phyloP scores from a whole-genome alignment of 139 green algal genomes.

The Tetradesmus lagerheimii region DNA sequence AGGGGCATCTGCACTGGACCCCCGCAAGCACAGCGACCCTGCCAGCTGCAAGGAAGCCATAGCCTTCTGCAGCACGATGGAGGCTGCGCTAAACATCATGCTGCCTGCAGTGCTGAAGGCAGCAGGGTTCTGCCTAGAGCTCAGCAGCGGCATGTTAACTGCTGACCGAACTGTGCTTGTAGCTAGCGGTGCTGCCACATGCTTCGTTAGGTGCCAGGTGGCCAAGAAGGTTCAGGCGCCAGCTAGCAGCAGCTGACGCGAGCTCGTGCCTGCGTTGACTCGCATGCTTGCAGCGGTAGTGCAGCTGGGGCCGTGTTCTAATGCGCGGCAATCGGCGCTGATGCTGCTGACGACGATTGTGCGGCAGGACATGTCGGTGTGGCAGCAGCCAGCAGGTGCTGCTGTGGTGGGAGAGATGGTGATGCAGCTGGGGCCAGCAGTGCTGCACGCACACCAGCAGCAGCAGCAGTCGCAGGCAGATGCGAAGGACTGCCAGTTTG shows the following conservation, averaged over 20 bases:
- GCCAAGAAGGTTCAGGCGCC: no score
- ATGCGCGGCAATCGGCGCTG: no score
- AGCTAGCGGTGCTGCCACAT: no score
- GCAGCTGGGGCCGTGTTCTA: neutral
- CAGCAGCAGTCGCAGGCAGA: neutral
- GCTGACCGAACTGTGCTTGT: no score
- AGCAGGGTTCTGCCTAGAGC: neutral
- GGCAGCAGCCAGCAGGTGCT: neutral
- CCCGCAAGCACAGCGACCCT: no score
- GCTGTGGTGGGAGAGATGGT: neutral
- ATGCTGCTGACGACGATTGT: neutral
- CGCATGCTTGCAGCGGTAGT: no score
- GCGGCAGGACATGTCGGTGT: neutral
- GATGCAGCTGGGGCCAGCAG: neutral
- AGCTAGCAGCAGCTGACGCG: no score
- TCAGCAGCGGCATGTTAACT: neutral
- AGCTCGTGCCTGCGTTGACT: no score
- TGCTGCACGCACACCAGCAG: neutral
- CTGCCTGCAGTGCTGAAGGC: neutral
- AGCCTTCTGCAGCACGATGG: neutral
- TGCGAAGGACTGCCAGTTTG: neutral
- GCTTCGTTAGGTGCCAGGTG: no score
- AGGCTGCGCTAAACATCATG: neutral
- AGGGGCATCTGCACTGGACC: neutral
- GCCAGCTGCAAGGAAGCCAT: neutral